phyloP scores from a whole-genome alignment of 768 basidiomycete genomes.

The Lactifluus volemus region DNA sequence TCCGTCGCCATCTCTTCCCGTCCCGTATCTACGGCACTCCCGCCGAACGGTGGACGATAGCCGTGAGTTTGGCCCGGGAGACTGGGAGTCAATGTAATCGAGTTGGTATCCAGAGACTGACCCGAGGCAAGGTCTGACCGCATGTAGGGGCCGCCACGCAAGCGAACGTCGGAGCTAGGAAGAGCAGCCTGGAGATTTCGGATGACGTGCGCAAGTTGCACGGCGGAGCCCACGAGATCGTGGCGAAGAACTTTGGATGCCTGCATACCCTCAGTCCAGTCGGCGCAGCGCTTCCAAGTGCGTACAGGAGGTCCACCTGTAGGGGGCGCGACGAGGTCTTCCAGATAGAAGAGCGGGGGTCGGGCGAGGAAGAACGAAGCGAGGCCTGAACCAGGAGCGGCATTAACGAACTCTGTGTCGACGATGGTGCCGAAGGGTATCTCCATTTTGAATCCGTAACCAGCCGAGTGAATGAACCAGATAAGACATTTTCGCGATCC shows the following conservation, averaged over 20 bases:
- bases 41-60: conserved; percentile 14
- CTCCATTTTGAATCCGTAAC: conserved; percentile 80
- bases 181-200: conserved; percentile 21
- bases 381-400: conserved; percentile 45
- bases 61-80: conserved; percentile 3
- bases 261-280: conserved; percentile 72
- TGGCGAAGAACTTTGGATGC: conserved; percentile 56
- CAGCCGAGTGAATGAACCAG: conserved; percentile 72
- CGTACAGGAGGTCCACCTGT: conserved; percentile 29
- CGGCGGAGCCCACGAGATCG: conserved; percentile 53
- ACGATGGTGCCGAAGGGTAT: conserved; percentile 59
- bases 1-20: neutral
- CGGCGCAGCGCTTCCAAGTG: conserved; percentile 55
- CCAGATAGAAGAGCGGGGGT: conserved; percentile 63
- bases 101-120: neutral
- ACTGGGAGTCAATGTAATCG: neutral
- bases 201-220: conserved; percentile 48
- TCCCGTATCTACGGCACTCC: neutral
- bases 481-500: conserved; percentile 55
- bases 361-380: conserved; percentile 58
- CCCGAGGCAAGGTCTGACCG: conserved; percentile 10
- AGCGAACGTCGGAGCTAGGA: conserved; percentile 13
- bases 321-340: conserved; percentile 32
- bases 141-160: conserved; percentile 14
- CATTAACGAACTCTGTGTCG: conserved; percentile 47